Base-by-base conservation (phyloP, 2,329 filamentous ascomycete genomes). In the Fusarium torulosum region DNA sequence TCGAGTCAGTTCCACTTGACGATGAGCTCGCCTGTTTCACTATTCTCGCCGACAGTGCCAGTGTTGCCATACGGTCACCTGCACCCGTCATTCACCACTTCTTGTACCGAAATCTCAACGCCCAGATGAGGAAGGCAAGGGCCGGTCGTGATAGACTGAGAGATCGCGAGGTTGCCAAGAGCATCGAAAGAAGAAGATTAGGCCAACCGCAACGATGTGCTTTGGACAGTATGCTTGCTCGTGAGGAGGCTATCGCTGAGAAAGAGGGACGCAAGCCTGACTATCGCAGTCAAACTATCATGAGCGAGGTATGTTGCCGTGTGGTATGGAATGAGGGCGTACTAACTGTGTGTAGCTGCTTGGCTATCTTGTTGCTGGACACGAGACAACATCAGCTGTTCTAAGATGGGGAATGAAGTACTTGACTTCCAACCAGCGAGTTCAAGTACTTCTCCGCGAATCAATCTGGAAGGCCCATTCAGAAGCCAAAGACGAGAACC, bases 221-320 rank as follows among this genome's bases (percentile, higher is more conserved):
- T 4, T 21, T 73, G 47, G 78, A 79, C 38, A 70, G 75, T 15
- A 74, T 80, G 27, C 53, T 79, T 9, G 67, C 67, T 7, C 67
- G 77, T 11, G 78, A 79, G 53, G 70, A 72, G 21, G 35, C 50
- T 2, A 59, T 72, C 0, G 77, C 79, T 0, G 55, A 72, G 37
- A 80, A 78, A 25, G 72, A 70, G 14, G 73, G 67, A 0, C 67
- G 76, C 5, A 38, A 59, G 17, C 76, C 77, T 0, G 51, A 75
- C 13, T 78, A 79, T 25, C 54, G 75, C 41, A 76, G 72, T 2
- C 52, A 63, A 9, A 67, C 59, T 2, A 76, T 80, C n/a, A 67
- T 69, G 29, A 76, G 78, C 54, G 78, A 80, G 69, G 75, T 70
- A 53, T 20, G 49, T n/a, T n/a, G 0, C 4, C 7, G 6, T 0